Percentiles rank a stretch among this genome's conserved stretches.
Evolutionary conservation across 2,329 filamentous ascomycete genomes (phyloP).

Genomic region (Penicillium sp.): DNA sequence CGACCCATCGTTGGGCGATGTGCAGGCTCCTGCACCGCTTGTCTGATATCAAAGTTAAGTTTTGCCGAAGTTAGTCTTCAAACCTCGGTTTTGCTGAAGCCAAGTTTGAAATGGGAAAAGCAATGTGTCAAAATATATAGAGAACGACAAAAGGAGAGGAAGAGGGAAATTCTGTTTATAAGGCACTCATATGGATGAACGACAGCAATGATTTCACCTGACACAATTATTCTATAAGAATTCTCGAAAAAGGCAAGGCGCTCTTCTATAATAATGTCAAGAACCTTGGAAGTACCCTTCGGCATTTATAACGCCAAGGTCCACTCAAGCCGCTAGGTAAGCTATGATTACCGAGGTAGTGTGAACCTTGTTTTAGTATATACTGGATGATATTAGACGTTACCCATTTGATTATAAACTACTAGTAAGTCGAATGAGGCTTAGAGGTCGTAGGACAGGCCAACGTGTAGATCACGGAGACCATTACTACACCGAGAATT

Average conservation of each 20-base stretch:
- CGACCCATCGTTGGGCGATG: not conserved
- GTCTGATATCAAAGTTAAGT: not conserved
- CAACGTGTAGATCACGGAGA: too few species aligned
- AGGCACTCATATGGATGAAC: not conserved
- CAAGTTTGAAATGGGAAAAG: not conserved
- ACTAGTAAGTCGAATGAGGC: too few species aligned
- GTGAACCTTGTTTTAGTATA: not conserved
- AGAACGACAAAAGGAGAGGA: not conserved
- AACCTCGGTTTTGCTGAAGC: not conserved
- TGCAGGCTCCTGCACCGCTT: not conserved
- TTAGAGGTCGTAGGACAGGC: not conserved
- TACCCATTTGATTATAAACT: not conserved
- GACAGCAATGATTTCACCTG: not conserved
- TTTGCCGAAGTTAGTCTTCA: not conserved
- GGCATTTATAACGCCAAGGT: not conserved
- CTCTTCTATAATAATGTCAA: not conserved
- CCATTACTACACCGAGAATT: too few species aligned
- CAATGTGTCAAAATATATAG: not conserved
- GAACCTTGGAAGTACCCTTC: not conserved
- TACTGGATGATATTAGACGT: not conserved
- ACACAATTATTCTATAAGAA: not conserved
- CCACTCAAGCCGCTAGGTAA: not conserved
- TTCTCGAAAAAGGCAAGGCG: not conserved
- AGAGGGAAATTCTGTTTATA: not conserved
- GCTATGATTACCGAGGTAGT: not conserved